Evolutionary conservation across 495 filamentous ascomycete genomes (phyloP), one percentile per base, ranked within the genome.

Genomic region (Astrothelium macrocarpum): DNA sequence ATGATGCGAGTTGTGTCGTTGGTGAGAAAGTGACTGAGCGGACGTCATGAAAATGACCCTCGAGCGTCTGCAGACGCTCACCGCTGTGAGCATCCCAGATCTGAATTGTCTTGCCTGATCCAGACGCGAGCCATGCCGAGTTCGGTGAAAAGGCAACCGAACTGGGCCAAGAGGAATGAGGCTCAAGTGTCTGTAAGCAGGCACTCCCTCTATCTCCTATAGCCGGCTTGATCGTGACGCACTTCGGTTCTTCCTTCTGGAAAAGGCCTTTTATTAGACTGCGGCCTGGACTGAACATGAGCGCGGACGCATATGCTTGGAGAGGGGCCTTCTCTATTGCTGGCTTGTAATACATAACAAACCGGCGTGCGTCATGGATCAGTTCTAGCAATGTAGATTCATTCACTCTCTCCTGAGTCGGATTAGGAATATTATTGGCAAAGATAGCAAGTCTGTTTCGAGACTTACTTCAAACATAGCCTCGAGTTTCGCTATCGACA

Each of bases 221-320:
- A 39, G 14, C 14, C 34, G 34, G 34, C 14, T 39, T 39, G 5
- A 39, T 39, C 34, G 34, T 14, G 34, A 39, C 14, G 34, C 34
- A 14, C n/a, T n/a, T n/a, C 18, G 45, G 45, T 59, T 68, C 59
- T 68, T 68, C 66, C 31, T 53, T 12, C 43, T 68, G 29, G 31
- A 68, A 68, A 26, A 59, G 59, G 25, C 32, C 28, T 39, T 56
- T 68, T n/a, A 63, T 67, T 25, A 65, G 58, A 46, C 65, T 67
- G 39, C 29, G 39, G 26, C 58, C 60, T 53, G 73, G 73, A 66
- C 73, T 75, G 61, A 75, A 76, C 46, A 76, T 16, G 20, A 76
- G 65, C 25, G 71, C 73, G 49, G 74, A 76, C 12, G 46, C 45
- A 66, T 76, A 76, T 60, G 63, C 67, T 61, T 76, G 74, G 29